Percentiles rank a stretch among this genome's conserved stretches.
Evolutionary conservation across 306 rosid genomes (phyloP).

Genomic region (Myrica gale): DNA sequence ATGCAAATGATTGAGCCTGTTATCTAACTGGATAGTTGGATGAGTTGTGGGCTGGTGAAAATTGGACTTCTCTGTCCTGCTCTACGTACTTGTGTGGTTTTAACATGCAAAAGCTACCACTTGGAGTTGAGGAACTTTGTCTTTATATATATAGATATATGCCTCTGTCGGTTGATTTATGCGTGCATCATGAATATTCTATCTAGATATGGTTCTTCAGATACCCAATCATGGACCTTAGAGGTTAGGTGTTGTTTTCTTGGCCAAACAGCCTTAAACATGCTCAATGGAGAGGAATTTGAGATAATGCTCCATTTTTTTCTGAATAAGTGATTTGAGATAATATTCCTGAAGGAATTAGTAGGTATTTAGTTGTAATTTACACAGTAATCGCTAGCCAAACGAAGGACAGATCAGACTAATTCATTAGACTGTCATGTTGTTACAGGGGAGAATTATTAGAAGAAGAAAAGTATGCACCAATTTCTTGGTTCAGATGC

Average conservation of each 20-base stretch:
- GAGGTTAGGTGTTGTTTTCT: neutral
- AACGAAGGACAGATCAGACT: neutral
- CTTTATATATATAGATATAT: neutral
- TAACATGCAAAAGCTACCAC: neutral
- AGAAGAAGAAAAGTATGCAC: conserved; percentile 18
- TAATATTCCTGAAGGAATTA: too few species aligned
- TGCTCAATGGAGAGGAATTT: too few species aligned
- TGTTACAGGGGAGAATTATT: conserved; percentile 2
- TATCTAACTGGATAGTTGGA: neutral
- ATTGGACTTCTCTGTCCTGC: neutral
- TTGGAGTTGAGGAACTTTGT: neutral
- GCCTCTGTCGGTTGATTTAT: neutral
- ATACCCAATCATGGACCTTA: neutral
- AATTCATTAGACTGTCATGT: neutral
- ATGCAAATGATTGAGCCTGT: neutral
- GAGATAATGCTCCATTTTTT: too few species aligned
- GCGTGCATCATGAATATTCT: neutral
- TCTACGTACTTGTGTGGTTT: conserved; percentile 1
- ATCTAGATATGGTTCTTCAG: neutral
- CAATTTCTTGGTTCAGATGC: conserved; percentile 25
- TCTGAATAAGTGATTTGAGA: too few species aligned
- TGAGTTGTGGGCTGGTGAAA: neutral
- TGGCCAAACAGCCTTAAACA: too few species aligned
- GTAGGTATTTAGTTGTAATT: too few species aligned
- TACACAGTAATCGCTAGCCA: neutral